Conservation (phyloP, 768 basidiomycete species). For the Amanita pseudoporphyria region DNA sequence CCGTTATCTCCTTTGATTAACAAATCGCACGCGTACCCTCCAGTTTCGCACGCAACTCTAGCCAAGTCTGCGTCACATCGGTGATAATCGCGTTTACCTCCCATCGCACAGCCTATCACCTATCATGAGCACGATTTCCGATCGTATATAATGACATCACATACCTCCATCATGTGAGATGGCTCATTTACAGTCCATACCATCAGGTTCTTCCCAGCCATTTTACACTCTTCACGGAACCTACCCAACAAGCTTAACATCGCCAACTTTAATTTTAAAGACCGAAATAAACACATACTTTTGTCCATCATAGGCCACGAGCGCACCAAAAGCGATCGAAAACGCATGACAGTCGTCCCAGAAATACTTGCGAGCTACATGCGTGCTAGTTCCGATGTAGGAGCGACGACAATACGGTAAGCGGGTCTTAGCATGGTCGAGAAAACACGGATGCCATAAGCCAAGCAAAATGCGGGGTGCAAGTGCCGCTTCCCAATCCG, state of each 20-base stretch:
- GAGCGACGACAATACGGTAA: constrained; percentile 80
- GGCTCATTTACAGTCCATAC: constrained; percentile 96
- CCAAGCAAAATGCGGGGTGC: constrained; percentile 77
- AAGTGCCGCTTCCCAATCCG: constrained; percentile 63
- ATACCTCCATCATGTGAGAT: constrained; percentile 83
- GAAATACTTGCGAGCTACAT: constrained; percentile 76
- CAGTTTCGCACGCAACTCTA: constrained; percentile 51
- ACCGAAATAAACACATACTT: constrained; percentile 47
- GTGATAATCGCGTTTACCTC: constrained; percentile 71
- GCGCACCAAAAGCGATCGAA: constrained; percentile 66
- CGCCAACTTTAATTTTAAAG: background rate
- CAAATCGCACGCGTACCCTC: constrained; percentile 31
- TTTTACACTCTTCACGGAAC: constrained; percentile 75
- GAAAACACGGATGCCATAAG: constrained; percentile 88
- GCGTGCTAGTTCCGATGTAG: constrained; percentile 70
- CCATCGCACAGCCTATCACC: constrained; percentile 72
- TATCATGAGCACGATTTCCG: background rate
- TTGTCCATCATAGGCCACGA: constrained; percentile 67
- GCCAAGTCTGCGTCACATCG: constrained; percentile 61
- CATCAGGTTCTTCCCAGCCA: constrained; percentile 73
- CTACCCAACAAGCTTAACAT: constrained; percentile 22
- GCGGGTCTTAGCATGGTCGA: constrained; percentile 61
- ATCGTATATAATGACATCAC: constrained; percentile 7
- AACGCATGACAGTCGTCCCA: constrained; percentile 85
- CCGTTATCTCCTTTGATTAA: background rate